A percentile compares a stretch with the other conserved stretches of the same genome.
Evolutionary conservation across 768 basidiomycete genomes (phyloP).

Genomic region (Russula compacta): DNA sequence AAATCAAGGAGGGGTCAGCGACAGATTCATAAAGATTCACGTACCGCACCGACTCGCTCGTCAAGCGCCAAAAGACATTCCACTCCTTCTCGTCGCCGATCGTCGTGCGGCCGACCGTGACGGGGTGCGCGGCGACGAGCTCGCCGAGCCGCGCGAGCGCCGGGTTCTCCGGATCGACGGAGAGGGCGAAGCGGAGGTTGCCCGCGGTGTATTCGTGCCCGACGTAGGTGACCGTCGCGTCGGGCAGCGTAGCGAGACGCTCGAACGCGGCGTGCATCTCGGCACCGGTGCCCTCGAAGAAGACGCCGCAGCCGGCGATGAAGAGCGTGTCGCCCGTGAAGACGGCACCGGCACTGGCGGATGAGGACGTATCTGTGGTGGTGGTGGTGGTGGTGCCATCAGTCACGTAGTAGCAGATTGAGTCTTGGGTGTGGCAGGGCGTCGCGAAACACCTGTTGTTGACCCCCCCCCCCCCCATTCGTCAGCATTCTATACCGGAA

Average conservation of each 20-base stretch:
- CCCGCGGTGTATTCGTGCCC: constrained; percentile 89
- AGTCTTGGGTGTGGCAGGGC: constrained; percentile 94
- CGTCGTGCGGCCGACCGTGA: constrained; percentile 75
- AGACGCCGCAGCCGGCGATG: constrained; percentile 80
- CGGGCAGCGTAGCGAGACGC: constrained; percentile 66
- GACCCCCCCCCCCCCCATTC: background rate
- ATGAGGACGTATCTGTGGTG: background rate
- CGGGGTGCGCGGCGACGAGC: constrained; percentile 46
- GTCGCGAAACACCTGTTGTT: constrained; percentile 64
- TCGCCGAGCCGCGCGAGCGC: constrained; percentile 50
- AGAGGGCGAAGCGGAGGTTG: constrained; percentile 61
- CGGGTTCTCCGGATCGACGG: constrained; percentile 53
- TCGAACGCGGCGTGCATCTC: constrained; percentile 75
- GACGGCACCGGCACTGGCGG: constrained; percentile 57
- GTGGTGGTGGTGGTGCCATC: constrained; percentile 25
- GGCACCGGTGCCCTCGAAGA: constrained; percentile 78
- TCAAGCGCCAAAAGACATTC: constrained; percentile 91
- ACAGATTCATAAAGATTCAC: constrained; percentile 18
- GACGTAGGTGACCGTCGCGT: constrained; percentile 72
- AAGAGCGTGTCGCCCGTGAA: constrained; percentile 97
- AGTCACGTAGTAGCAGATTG: constrained; percentile 81
- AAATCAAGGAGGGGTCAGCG: background rate
- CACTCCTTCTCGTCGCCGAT: constrained; percentile 90
- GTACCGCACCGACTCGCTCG: constrained; percentile 53
- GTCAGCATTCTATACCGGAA: background rate